Evolutionary conservation across 169 alveolate species (phyloP).

Genomic region (Toxoplasma gondii): DNA sequence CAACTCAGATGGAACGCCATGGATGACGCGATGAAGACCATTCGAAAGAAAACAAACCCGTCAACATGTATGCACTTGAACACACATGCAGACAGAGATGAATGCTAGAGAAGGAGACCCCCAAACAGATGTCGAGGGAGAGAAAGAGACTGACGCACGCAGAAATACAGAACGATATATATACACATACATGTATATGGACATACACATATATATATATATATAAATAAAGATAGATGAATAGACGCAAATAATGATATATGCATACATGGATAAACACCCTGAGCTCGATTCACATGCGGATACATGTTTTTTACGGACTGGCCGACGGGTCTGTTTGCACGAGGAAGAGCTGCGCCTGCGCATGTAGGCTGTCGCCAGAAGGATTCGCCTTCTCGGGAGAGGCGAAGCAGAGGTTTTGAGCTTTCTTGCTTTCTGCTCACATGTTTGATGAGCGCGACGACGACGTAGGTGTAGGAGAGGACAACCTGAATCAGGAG

Average conservation of each 20-base stretch:
- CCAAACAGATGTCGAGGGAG: no score
- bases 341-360: no score
- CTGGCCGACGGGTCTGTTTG: no score
- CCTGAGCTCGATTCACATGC: neutral
- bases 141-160: neutral
- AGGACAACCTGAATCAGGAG: constrained; percentile 41
- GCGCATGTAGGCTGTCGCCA: no score
- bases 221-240: neutral
- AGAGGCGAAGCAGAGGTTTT: no score
- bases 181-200: neutral
- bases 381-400: neutral
- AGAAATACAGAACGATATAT: neutral
- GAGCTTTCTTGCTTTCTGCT: neutral
- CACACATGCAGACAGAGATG: neutral
- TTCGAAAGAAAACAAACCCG: neutral
- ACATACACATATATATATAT: neutral
- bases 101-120: no score
- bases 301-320: neutral
- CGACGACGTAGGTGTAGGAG: constrained; percentile 55
- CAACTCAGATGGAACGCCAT: neutral
- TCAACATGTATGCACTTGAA: neutral
- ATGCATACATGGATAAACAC: neutral
- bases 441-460: constrained; percentile 41
- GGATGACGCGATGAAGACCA: neutral
- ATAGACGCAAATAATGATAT: neutral